Conservation (phyloP, 164 flowering plant genomes). For the Macadamia integrifolia region DNA sequence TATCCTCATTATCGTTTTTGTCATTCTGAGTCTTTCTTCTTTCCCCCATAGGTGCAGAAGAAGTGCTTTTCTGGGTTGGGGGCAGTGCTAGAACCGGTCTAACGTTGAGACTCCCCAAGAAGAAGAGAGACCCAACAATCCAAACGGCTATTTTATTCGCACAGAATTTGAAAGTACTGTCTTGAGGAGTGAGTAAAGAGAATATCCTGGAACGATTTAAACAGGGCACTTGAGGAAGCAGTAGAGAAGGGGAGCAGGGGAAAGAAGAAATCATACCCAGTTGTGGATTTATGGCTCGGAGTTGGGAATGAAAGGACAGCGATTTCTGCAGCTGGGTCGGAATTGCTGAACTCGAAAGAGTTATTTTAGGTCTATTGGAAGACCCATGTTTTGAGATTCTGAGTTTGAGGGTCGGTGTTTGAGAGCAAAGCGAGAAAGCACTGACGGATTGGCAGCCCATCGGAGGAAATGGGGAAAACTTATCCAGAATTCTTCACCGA, state of each 20-base stretch:
- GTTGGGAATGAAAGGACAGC: slow-evolving; percentile 4
- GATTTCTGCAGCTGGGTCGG: slow-evolving; percentile 5
- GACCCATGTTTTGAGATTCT: not conserved
- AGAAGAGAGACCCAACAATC: slow-evolving; percentile 56
- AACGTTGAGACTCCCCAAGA: slow-evolving; percentile 31
- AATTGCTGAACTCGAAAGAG: not conserved
- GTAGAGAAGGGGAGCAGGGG: not conserved
- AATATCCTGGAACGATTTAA: not conserved
- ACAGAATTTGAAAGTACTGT: slow-evolving; percentile 12
- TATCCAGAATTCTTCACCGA: no score
- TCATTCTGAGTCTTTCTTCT: slow-evolving; percentile 20
- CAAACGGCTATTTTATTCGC: slow-evolving; percentile 33
- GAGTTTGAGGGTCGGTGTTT: not conserved
- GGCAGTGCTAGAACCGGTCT: slow-evolving; percentile 38
- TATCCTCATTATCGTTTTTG: slow-evolving; percentile 37
- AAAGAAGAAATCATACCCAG: slow-evolving; percentile 4
- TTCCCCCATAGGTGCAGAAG: slow-evolving; percentile 18
- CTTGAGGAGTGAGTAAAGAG: slow-evolving; percentile 6
- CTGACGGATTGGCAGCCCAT: slow-evolving; percentile 6
- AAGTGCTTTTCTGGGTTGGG: slow-evolving; percentile 12
- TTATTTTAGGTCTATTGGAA: not conserved
- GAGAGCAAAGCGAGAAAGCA: not conserved
- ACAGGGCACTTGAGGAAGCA: slow-evolving; percentile 10
- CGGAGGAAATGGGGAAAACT: not conserved
- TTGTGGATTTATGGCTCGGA: slow-evolving; percentile 4